A percentile compares a stretch with the other conserved stretches of the same genome.
These are phyloP conservation scores for Talaromyces trachyspermus DNA, from an alignment of 495 filamentous ascomycete genomes.

Conservation along the genomic window DNA sequence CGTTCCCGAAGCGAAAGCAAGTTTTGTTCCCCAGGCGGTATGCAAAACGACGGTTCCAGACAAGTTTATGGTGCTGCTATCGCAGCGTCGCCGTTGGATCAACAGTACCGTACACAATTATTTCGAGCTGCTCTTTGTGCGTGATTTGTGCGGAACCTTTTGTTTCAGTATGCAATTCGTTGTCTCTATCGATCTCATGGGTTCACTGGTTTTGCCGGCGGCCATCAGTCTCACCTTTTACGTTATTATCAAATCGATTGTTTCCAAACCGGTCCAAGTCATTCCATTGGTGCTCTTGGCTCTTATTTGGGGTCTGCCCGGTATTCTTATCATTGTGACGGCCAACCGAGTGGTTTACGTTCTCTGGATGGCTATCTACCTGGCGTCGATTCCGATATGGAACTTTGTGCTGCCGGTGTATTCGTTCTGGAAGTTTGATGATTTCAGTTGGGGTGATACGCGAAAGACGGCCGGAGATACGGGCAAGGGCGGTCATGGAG, in stretches of 20 bases:
- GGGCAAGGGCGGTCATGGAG: slow-evolving; percentile 67
- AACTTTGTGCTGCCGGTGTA: slow-evolving; percentile 94
- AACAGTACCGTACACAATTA: slow-evolving; percentile 99
- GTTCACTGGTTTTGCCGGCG: slow-evolving; percentile 88
- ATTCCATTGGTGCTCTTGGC: slow-evolving; percentile 88
- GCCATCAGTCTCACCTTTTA: slow-evolving; percentile 97
- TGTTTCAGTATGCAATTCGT: slow-evolving; percentile 99
- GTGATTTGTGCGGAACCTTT: slow-evolving; percentile 96
- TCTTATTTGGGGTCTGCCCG: slow-evolving; percentile 89
- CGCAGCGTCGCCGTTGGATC: slow-evolving; percentile 95
- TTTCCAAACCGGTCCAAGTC: slow-evolving; percentile 73
- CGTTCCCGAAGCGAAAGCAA: slow-evolving; percentile 98
- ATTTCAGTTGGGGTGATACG: slow-evolving; percentile 99
- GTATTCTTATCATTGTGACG: slow-evolving; percentile 86
- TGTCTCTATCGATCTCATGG: slow-evolving; percentile 90
- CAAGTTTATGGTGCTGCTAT: slow-evolving; percentile 83
- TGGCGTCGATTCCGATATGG: slow-evolving; percentile 91
- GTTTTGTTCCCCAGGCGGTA: slow-evolving; percentile 97
- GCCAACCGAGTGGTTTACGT: slow-evolving; percentile 94
- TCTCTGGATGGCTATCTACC: slow-evolving; percentile 94
- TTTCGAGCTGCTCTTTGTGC: slow-evolving; percentile 92
- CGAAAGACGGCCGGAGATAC: slow-evolving; percentile 88
- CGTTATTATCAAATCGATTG: slow-evolving; percentile 82
- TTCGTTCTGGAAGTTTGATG: slow-evolving; percentile 99
- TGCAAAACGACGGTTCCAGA: slow-evolving; percentile 98